Base-by-base conservation (phyloP, 257 asterid species). In the Gynochthodes officinalis region DNA sequence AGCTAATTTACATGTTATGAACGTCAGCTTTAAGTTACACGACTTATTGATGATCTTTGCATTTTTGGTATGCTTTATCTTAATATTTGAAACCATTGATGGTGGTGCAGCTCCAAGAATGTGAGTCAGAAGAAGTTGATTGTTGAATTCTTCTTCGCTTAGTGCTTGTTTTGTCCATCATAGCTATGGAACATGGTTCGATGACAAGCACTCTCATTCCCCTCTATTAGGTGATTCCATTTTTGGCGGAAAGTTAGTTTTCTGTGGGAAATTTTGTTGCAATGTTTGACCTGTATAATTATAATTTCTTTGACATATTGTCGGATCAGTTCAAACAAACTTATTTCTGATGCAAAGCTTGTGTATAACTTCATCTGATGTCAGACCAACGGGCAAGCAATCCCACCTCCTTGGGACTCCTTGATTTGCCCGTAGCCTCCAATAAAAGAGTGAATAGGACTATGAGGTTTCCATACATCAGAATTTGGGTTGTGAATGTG, bases 41-140 rank as follows among this genome's bases (percentile, higher is more conserved):
- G 15, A 40, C 33, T 35, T 12, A 28, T 28, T 3, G 53, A 58
- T 4, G 5, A 2, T n/a, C 39, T 11, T n/a, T 25, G 19, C 8
- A 14, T 1, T 64, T 71, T 60, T 10, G 23, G 14, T 5, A 23
- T 48, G 8, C 10, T 35, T 43, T 32, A 19, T 63, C 48, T 4
- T n/a, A 37, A 35, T 30, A 35, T 53, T 27, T 28, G 14, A 18
- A 70, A 64, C 23, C 68, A 48, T 42, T 60, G 64, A 2, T 55
- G 74, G 42, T 65, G 68, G 33, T 82, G 86, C 96, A 91, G 97
- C 97, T 81, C 97, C 97, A 68, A 84, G 97, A 79, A 54, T 61
- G n/a, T 90, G 79, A 87, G 68, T 12, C 25, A 0, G n/a, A n/a
- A n/a, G n/a, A 21, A 1, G 8, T 30, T 52, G n/a, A 32, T 59